Base-by-base conservation (phyloP, 805 yeast genomes). In the Metschnikowia baotianmanensis region DNA sequence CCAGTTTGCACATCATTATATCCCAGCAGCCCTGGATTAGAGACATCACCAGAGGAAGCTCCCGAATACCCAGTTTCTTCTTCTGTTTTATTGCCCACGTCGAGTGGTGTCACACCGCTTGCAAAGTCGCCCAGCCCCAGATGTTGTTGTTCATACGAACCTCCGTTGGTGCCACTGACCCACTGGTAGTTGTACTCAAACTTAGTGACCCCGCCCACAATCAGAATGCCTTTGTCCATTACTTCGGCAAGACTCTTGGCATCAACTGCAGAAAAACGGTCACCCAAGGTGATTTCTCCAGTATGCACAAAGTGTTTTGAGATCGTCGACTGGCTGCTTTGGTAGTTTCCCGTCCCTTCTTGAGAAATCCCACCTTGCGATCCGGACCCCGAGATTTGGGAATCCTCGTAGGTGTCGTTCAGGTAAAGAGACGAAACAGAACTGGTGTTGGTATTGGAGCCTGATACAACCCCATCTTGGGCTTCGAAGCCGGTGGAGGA, bases 291-390 rank as follows among this genome's bases (percentile, higher is more conserved):
- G 10, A 22, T 20, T 4, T 24, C 36, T n/a, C 36, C 36, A 11
- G 36, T 33, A 20, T 33, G 36, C 8, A 33, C 28, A 13, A 33
- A 33, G 28, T 24, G 36, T 7, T 15, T 10, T n/a, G 36, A 33
- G n/a, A 33, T 28, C 4, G 15, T 23, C 13, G 36, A 33, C 28
- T 23, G 20, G n/a, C 21, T 23, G 26, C 23, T n/a, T 8, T 4
- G 11, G 5, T 21, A 20, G 8, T 12, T 11, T 10, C 18, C 10
- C 11, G 21, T 5, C 32, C 5, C 20, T 10, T 9, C 20, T 15
- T 10, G 11, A 13, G 32, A 24, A 5, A 24, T n/a, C 6, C 26
- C 26, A n/a, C 6, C 11, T 24, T 24, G n/a, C n/a, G n/a, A 8
- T 6, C 26, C 11, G 26, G n/a, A 11, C 2, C 11, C n/a, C n/a